Conservation (phyloP, 2,329 filamentous ascomycete genomes). For the Lachnellula cervina region DNA sequence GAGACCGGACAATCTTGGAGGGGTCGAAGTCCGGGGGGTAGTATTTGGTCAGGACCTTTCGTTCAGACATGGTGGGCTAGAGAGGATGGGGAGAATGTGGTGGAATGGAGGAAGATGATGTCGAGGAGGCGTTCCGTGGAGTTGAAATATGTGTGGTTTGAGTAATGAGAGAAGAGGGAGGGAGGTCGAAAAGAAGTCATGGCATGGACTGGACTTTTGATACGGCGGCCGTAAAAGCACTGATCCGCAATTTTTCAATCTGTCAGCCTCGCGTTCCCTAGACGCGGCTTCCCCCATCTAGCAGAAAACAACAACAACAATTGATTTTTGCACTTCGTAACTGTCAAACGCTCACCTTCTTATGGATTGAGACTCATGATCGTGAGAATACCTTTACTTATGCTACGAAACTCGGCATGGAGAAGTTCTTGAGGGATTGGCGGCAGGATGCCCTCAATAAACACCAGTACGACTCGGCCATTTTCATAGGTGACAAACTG, state of each 20-base stretch:
- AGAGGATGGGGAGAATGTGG: background rate
- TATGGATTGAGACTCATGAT: constrained; percentile 5
- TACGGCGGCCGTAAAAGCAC: background rate
- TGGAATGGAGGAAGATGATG: background rate
- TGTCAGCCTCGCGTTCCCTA: constrained; percentile 18
- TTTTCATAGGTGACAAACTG: constrained; percentile 96
- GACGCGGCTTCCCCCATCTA: constrained; percentile 12
- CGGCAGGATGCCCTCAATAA: constrained; percentile 92
- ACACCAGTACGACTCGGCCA: constrained; percentile 92
- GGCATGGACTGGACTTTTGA: background rate
- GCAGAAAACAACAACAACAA: background rate
- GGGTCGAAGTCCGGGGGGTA: constrained; percentile 84
- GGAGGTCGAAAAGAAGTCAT: background rate
- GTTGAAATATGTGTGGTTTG: background rate
- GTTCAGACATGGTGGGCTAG: constrained; percentile 65
- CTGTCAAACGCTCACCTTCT: background rate
- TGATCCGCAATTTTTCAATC: background rate
- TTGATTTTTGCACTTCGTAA: constrained; percentile 1
- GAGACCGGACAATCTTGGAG: constrained; percentile 65
- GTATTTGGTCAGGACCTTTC: constrained; percentile 69
- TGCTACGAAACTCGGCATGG: constrained; percentile 52
- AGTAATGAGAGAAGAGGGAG: background rate
- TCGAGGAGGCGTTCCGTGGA: background rate
- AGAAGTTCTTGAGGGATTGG: constrained; percentile 90
- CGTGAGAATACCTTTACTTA: background rate